phyloP scores from a whole-genome alignment of 805 yeast genomes.

The Starmerella vaccinii region DNA sequence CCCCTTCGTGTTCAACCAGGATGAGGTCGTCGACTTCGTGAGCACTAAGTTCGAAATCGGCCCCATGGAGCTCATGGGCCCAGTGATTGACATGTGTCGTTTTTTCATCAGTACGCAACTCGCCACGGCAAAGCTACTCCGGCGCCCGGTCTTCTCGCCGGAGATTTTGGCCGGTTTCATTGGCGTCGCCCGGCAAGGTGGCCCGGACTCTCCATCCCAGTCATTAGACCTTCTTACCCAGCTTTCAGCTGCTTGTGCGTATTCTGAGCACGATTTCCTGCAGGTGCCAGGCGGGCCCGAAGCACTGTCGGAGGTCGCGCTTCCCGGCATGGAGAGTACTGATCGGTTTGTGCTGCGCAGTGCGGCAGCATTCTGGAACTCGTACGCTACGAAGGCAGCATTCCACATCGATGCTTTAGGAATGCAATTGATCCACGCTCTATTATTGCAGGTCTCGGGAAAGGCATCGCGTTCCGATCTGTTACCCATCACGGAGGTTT shows the following conservation, averaged over 20 bases:
- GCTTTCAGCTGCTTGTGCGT: slow-evolving; percentile 8
- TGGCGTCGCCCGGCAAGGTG: not conserved
- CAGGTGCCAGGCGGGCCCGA: slow-evolving; percentile 17
- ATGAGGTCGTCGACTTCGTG: slow-evolving; percentile 36
- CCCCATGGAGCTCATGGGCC: slow-evolving; percentile 21
- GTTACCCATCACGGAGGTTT: slow-evolving; percentile 35
- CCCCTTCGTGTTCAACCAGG: slow-evolving; percentile 48
- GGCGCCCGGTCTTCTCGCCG: not conserved
- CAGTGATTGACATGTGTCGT: slow-evolving; percentile 27
- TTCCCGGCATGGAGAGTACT: slow-evolving; percentile 36
- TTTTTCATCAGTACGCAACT: slow-evolving; percentile 24
- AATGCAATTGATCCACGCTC: slow-evolving; percentile 30
- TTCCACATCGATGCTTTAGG: slow-evolving; percentile 21
- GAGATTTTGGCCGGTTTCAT: not conserved
- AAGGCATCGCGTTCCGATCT: slow-evolving; percentile 37
- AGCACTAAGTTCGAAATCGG: slow-evolving; percentile 29
- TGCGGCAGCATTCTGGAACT: slow-evolving; percentile 46
- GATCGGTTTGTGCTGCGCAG: slow-evolving; percentile 50
- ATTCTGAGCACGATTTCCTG: not conserved
- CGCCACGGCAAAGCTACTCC: not conserved
- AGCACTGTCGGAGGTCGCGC: slow-evolving; percentile 30
- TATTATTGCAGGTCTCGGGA: slow-evolving; percentile 37
- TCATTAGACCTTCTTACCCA: slow-evolving; percentile 23
- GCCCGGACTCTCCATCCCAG: not conserved
- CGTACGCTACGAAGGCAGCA: slow-evolving; percentile 29